Base-by-base conservation (phyloP, 2,329 filamentous ascomycete species). In the Rugonectria rugulosa region DNA sequence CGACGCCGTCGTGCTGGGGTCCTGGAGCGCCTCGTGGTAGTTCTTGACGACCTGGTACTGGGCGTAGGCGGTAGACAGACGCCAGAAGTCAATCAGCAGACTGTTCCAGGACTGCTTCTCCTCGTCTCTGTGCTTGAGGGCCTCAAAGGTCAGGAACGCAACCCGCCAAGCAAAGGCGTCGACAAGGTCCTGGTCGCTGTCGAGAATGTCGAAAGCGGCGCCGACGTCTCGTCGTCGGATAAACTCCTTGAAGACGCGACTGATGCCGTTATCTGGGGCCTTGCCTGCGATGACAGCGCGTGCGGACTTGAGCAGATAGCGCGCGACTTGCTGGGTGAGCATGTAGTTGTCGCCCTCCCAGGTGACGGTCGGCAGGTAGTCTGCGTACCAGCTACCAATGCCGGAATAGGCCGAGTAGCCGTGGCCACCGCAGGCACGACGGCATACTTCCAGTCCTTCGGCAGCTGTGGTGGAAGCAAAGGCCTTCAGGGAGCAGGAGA, bases 291-390 rank as follows among this genome's bases (percentile, higher is more conserved):
- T 75, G 0, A 92, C 89, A 1, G 84, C 81, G 36, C 89, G 86
- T 0, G 88, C 89, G 3, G 88, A 86, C 80, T 92, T 92, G 61
- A 92, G 81, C 40, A 92, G 82, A 67, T 92, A 92, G 54, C 88
- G 83, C 3, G 88, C 87, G 3, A 92, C 89, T 75, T 92, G 89
- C 72, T 92, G 89, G 9, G 88, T 90, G 56, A 92, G 78, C 89
- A 92, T 91, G 77, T 90, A 92, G 78, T 91, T 91, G 76, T 91
- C 89, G 38, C 89, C 89, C 70, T 92, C 89, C 86, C 87, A 90
- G 9, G 88, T 90, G 4, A 79, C 75, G 3, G 74, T 77, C n/a
- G 90, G 88, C 1, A 92, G 79, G 69, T 92, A 91, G 71, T 92
- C 89, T 23, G 88, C 81, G 66, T 91, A 92, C 82, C 85, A 90